Evolutionary conservation across 306 rosid genomes (phyloP), one percentile per base, ranked within the genome.

Genomic region (Coriaria nepalensis): DNA sequence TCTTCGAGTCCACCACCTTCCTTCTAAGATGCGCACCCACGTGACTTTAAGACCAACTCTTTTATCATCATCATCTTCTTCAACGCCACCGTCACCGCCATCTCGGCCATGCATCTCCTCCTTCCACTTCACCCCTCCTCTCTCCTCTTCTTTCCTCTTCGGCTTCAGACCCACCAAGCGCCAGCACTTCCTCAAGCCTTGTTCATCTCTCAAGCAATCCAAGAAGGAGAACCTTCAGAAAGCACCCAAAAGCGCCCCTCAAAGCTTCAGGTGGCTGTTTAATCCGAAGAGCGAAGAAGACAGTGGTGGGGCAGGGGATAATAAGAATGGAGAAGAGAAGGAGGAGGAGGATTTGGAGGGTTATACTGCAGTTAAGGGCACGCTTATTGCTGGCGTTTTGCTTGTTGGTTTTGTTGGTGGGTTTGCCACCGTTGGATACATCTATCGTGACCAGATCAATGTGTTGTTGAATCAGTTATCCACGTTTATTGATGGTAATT

Each of bases 391-490:
- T 29, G 98, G 94, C 15, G 29, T 85, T 5, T 52, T 92, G 15
- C 67, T 85, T 41, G 56, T 92, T 11, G 87, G 87, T n/a, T 1
- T 73, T 29, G 82, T 92, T 39, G 96, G 98, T n/a, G 94, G 96
- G 10, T 77, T 82, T 46, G 86, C 71, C 13, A 46, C 82, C 8
- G 87, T 75, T 63, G 94, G 98, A 0, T 85, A 77, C 57, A 32
- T 92, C 35, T 92, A 81, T 53, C 77, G 44, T 77, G 96, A 92
- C 4, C 87, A 74, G 38, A 70, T 92, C 47, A 92, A 78, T 41
- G 57, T 79, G 14, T 85, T 77, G 66, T 67, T 92, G 72, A 81
- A 37, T 59, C 74, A 82, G 14, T 59, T 92, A 35, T 75, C 98
- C 4, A 65, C 78, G 15, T 65, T 85, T 55, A 85, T 92, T 5